Evolutionary conservation across 208 protist genomes (phyloP).

Genomic region (Trypanosoma conorhini): DNA sequence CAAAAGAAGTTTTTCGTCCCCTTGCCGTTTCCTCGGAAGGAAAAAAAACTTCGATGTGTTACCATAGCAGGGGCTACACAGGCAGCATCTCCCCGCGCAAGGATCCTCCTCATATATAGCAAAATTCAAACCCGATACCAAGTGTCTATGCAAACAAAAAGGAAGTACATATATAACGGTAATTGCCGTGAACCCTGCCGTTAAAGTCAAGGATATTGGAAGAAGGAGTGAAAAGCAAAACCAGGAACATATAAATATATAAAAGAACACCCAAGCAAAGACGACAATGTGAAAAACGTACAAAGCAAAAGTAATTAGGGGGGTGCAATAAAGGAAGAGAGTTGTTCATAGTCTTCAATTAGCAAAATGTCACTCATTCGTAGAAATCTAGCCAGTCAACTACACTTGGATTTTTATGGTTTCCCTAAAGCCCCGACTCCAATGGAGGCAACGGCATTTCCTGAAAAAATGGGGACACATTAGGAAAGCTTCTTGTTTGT

Average conservation of each 20-base stretch:
- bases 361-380: background rate
- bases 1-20: background rate
- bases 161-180: background rate
- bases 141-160: background rate
- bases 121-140: slow-evolving; percentile 1
- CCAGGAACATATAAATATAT: too few relatives aligned
- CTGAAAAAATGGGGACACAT: slow-evolving; percentile 82
- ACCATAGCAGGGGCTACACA: background rate
- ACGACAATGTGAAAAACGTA: too few relatives aligned
- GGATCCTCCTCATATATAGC: slow-evolving; percentile 9
- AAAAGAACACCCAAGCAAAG: background rate
- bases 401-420: background rate
- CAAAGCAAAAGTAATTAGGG: too few relatives aligned
- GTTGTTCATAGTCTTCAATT: too few relatives aligned
- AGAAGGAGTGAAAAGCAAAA: slow-evolving; percentile 5
- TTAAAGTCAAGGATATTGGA: background rate
- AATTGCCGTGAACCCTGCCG: slow-evolving; percentile 8
- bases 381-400: background rate
- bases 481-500: slow-evolving; percentile 84
- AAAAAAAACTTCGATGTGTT: background rate
- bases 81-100: slow-evolving; percentile 8
- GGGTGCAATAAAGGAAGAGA: too few relatives aligned
- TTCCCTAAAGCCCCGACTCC: slow-evolving; percentile 8
- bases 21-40: background rate
- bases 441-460: slow-evolving; percentile 75